A percentile compares a stretch with the other conserved stretches of the same genome.
Conservation (phyloP, 2,329 filamentous ascomycete species). For the Fusarium lyarnte region DNA sequence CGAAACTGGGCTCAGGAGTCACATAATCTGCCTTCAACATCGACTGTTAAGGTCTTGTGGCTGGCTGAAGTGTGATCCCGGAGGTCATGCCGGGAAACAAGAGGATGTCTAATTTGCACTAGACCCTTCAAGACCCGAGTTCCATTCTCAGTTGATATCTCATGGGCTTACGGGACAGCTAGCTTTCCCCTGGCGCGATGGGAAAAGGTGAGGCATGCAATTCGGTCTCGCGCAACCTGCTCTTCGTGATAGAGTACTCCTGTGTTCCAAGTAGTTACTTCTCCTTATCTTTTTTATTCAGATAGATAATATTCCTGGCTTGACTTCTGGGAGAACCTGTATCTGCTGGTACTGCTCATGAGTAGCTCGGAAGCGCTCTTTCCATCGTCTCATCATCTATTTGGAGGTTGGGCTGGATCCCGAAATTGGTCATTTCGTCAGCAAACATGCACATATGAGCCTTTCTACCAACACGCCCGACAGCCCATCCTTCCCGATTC, state of each 20-base stretch:
- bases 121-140: too few relatives aligned
- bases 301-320: fast-evolving
- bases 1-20: fast-evolving
- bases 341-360: fast-evolving
- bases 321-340: fast-evolving
- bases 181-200: fast-evolving
- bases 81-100: fast-evolving
- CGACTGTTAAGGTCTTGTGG: neutral
- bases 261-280: too few relatives aligned
- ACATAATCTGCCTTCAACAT: too few relatives aligned
- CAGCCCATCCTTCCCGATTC: fast-evolving
- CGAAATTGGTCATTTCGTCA: neutral
- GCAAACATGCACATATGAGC: fast-evolving
- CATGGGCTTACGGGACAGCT: neutral
- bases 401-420: neutral
- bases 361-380: fast-evolving
- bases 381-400: too few relatives aligned
- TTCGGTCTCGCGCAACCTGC: neutral
- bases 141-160: neutral
- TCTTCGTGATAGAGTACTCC: too few relatives aligned
- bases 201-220: neutral
- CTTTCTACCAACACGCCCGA: neutral
- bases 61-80: neutral
- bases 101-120: neutral
- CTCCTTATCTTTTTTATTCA: fast-evolving